phyloP scores from a whole-genome alignment of 2,329 filamentous ascomycete species.

The Fusarium pininemorale region DNA sequence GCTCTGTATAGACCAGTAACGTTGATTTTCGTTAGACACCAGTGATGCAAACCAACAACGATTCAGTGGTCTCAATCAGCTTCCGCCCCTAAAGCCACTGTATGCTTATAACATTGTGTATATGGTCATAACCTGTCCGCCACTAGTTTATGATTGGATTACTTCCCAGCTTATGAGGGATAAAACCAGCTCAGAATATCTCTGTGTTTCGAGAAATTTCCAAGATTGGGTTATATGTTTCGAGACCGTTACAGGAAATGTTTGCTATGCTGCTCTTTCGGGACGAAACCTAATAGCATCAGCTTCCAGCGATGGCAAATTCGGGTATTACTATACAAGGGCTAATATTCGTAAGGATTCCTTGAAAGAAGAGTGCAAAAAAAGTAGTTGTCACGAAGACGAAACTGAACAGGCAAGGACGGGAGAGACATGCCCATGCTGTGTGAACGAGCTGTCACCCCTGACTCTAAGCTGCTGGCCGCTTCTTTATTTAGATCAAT shows the following conservation, averaged over 20 bases:
- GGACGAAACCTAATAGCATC: not conserved
- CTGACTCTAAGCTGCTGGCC: not conserved
- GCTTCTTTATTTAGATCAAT: not conserved
- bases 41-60: not conserved
- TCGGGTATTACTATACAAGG: not conserved
- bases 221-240: not conserved
- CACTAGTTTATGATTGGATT: not conserved
- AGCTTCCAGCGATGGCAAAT: not conserved
- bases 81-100: not conserved
- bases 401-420: not conserved
- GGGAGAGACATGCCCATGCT: not conserved
- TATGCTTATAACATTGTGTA: not conserved
- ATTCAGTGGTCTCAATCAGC: not conserved
- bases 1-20: not conserved
- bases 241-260: not conserved
- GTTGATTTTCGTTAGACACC: not conserved
- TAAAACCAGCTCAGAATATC: not conserved
- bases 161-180: not conserved
- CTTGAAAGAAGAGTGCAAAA: not conserved
- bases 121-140: not conserved
- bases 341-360: not conserved
- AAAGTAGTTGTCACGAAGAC: not conserved
- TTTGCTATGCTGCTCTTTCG: not conserved
- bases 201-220: not conserved
- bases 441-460: not conserved